Evolutionary conservation across 2,329 filamentous ascomycete genomes (phyloP).

Genomic region (Microdochium trichocladiopsis): DNA sequence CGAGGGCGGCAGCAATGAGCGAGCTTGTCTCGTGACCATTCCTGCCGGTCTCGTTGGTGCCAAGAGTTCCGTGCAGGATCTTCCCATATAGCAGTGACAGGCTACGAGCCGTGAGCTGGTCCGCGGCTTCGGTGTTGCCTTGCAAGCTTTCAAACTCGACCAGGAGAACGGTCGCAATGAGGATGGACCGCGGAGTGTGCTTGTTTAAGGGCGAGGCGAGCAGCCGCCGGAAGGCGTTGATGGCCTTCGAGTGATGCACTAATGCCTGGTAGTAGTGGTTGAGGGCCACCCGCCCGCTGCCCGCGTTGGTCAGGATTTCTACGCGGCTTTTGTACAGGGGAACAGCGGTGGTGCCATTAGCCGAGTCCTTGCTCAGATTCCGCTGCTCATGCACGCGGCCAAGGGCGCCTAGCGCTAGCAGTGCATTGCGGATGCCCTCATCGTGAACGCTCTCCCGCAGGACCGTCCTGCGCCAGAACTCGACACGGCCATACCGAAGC

Average conservation of each 20-base stretch:
- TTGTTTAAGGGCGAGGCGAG: not conserved
- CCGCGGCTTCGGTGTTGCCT: not conserved
- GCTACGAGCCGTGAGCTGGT: not conserved
- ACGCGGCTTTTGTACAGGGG: not conserved
- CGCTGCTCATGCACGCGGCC: too few species aligned
- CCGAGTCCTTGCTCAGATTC: too few species aligned
- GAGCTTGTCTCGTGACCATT: not conserved
- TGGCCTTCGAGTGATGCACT: not conserved
- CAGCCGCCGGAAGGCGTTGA: not conserved
- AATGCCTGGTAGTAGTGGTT: not conserved
- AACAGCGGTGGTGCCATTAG: not conserved
- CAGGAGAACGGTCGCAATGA: not conserved
- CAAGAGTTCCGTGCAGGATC: not conserved
- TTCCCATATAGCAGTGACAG: not conserved
- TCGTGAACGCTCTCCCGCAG: not conserved
- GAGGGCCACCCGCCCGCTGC: not conserved
- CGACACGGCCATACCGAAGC: not conserved
- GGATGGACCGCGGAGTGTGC: not conserved
- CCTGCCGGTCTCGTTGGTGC: not conserved
- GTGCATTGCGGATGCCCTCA: not conserved
- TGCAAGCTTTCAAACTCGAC: not conserved
- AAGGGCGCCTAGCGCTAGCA: not conserved
- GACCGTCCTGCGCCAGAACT: not conserved
- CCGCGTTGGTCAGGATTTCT: not conserved
- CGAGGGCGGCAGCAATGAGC: not conserved